Base-by-base conservation (phyloP, 768 basidiomycete species). In the Mycena galericulata region DNA sequence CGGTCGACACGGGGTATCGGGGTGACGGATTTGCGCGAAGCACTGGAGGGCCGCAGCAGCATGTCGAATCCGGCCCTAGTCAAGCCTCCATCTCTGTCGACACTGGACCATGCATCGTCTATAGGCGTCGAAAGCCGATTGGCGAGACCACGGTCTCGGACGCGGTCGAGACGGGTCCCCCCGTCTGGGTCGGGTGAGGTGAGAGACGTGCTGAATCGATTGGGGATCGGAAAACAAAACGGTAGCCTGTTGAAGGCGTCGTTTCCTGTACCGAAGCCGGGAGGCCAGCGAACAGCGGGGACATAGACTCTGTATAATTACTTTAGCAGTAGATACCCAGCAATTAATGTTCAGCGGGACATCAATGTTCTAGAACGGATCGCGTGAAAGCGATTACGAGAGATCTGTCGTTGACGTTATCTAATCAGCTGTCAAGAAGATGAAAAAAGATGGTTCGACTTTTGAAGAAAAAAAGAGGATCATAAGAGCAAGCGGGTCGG, bases 11-110 rank as follows among this genome's bases (percentile, higher is more conserved):
- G 92, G 65, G 91, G 92, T 0, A 90, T 97, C 18, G 96, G 96
- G 26, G 95, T 97, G 26, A 90, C 89, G 1, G 95, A 97, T 75
- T 84, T 98, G 34, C 86, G 95, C 59, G 95, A 96, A 72, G 96
- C 96, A 5, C 81, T 98, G 5, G 94, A 95, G 81, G 94, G 94
- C 24, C 89, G 94, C 43, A 89, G 88, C 72, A 93, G 92, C 75
- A 88, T 92, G 86, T 94, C 94, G 18, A 95, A 93, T 75, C 87
- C 92, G 40, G 88, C 89, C 24, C 81, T 94, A 29, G 88, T 80
- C 30, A 80, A 86, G n/a, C 86, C 90, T 20, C 87, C 92, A 17
- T 94, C 94, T 17, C 82, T 94, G 54, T 93, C 93, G 46, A 93
- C 93, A 3, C 84, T 93, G 32, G 92, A 93, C 69, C 91, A 93